phyloP scores from a whole-genome alignment of 768 basidiomycete species.

The Psilocybe sp. region DNA sequence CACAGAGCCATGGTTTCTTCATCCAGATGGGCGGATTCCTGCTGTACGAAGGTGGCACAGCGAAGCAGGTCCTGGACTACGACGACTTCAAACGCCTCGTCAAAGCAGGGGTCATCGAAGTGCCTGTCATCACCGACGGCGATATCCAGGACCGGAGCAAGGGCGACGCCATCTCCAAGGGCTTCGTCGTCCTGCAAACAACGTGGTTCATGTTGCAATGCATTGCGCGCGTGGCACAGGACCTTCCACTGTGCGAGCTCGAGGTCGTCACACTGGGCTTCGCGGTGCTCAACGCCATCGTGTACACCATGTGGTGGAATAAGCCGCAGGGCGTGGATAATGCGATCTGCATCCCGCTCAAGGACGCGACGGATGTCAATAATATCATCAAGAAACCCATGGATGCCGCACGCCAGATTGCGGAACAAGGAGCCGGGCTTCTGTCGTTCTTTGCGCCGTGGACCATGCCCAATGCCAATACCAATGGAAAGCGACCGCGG shows the following conservation, averaged over 20 bases:
- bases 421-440: too few species aligned
- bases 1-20: background rate
- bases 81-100: background rate
- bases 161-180: conserved; percentile 27
- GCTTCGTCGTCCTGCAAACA: conserved; percentile 24
- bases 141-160: conserved; percentile 19
- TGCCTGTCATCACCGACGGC: conserved; percentile 2
- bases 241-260: conserved; percentile 26
- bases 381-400: background rate
- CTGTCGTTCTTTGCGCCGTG: too few species aligned
- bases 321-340: conserved; percentile 29
- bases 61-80: background rate
- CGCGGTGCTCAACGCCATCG: conserved; percentile 22
- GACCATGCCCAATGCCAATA: too few species aligned
- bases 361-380: background rate
- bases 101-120: background rate
- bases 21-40: conserved; percentile 9
- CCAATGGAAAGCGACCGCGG: too few species aligned
- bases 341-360: conserved; percentile 2
- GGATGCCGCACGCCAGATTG: too few species aligned
- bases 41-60: conserved; percentile 1
- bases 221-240: conserved; percentile 14
- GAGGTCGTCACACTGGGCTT: conserved; percentile 31
- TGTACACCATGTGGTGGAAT: conserved; percentile 31
- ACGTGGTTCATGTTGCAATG: conserved; percentile 28